These are phyloP conservation scores for Jacaranda mimosifolia DNA, from an alignment of 257 asterid genomes.

Conservation along the genomic window DNA sequence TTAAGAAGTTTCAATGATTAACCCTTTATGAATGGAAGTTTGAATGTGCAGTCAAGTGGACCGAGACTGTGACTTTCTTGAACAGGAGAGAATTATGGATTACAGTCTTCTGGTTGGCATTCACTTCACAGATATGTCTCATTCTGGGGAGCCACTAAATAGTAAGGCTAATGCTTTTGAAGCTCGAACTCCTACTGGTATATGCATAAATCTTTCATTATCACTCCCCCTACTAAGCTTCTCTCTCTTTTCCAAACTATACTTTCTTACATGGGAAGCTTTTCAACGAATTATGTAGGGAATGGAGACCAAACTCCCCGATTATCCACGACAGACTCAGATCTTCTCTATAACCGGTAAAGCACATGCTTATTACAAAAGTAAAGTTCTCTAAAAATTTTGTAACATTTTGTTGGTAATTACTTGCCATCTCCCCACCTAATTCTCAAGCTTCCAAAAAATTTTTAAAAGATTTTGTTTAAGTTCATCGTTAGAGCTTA, in stretches of 20 bases:
- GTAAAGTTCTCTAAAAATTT: neutral
- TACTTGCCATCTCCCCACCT: neutral
- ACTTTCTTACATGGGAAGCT: neutral
- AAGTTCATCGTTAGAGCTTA: neutral
- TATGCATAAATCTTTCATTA: neutral
- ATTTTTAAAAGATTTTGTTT: neutral
- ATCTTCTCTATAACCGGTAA: slow-evolving; percentile 40
- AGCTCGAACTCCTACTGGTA: slow-evolving; percentile 50
- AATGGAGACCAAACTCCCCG: slow-evolving; percentile 35
- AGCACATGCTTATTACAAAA: neutral
- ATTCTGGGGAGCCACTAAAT: slow-evolving; percentile 65
- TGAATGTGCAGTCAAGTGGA: slow-evolving; percentile 82
- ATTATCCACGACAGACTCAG: slow-evolving; percentile 4
- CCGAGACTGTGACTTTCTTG: slow-evolving; percentile 91
- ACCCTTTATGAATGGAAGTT: neutral
- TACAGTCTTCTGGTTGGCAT: slow-evolving; percentile 92
- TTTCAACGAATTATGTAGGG: slow-evolving; percentile 38
- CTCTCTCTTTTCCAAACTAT: neutral
- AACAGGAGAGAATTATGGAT: slow-evolving; percentile 96
- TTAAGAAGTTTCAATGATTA: neutral
- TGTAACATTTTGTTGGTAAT: no score
- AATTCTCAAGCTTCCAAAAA: neutral
- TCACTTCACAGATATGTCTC: slow-evolving; percentile 76
- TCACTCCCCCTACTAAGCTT: neutral
- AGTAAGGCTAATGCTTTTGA: slow-evolving; percentile 37